Conservation (phyloP, 768 basidiomycete genomes). For the Leccinum pellstonianum region DNA sequence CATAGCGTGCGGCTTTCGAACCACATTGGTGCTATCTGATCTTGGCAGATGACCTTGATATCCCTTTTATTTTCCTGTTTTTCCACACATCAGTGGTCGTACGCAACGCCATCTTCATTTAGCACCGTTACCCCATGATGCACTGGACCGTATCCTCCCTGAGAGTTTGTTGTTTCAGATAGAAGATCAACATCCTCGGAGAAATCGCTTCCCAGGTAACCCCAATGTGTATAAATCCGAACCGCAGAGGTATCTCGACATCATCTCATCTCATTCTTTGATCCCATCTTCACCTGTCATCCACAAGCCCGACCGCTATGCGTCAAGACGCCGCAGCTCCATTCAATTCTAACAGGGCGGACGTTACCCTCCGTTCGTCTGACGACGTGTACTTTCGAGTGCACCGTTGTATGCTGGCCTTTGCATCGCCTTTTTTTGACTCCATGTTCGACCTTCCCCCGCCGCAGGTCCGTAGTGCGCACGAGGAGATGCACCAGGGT, state of each 20-base stretch:
- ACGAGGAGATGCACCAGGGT: slow-evolving; percentile 14
- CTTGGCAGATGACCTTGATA: background rate
- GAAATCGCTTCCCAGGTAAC: background rate
- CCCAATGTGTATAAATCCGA: slow-evolving; percentile 13
- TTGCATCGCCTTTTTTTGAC: slow-evolving; percentile 33
- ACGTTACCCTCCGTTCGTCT: slow-evolving; percentile 51
- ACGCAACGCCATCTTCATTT: background rate
- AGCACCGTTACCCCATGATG: background rate
- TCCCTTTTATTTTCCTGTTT: background rate
- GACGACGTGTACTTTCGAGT: slow-evolving; percentile 35
- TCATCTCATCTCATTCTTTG: background rate
- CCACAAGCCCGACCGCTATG: slow-evolving; percentile 14
- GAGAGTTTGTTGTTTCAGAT: slow-evolving; percentile 3
- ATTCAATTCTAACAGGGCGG: slow-evolving; percentile 48
- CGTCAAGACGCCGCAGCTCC: slow-evolving; percentile 32
- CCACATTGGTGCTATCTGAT: background rate
- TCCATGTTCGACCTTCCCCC: slow-evolving; percentile 34
- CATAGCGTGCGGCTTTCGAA: no score
- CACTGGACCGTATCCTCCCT: background rate
- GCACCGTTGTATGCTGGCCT: slow-evolving; percentile 25
- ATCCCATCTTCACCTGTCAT: background rate
- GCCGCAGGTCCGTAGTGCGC: slow-evolving; percentile 5
- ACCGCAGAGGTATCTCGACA: background rate
- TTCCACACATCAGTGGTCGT: background rate
- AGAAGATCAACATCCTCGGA: background rate